Evolutionary conservation across 2,329 filamentous ascomycete species (phyloP), one percentile per base, ranked within the genome.

Genomic region (Lachnellula suecica): DNA sequence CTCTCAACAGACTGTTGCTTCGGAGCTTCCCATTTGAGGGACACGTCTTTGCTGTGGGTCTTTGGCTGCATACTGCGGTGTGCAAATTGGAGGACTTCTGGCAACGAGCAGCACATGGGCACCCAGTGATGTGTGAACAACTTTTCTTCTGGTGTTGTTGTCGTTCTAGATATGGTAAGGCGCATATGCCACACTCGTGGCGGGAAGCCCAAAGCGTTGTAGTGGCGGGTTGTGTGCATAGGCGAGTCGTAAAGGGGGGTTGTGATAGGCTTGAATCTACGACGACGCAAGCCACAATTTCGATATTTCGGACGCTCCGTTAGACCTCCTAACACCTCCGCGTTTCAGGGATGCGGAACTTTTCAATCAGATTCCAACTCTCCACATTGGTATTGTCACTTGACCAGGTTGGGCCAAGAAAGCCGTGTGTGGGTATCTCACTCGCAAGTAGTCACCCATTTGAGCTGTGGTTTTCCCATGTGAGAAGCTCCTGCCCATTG

Each of bases 241-340:
- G 44, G 41, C 31, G 17, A 34, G 47, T 31, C 27, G 27, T 20
- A 29, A 48, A 27, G 24, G 42, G 27, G 35, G 11, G 22, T 17
- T 20, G 9, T 52, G 47, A 51, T 51, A 47, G 51, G 54, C 10
- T 29, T 3, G 22, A 22, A 13, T 27, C 17, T n/a, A 49, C 23
- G 43, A 51, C 53, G 27, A 55, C 56, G 53, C 56, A 55, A 59
- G 58, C 58, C 58, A 60, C 49, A 44, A 41, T 52, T 34, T 43
- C 27, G 22, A 46, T 44, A 42, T 35, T 38, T 58, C 56, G 56
- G 58, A 23, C 52, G 24, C 48, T 60, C 58, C 58, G 57, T 54
- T 19, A 23, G 25, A 22, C 34, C 4, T 20, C 38, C 44, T 40
- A 19, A 48, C 27, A 49, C 27, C 23, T 35, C 49, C 37, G 42